These are phyloP conservation scores for Massariosphaeria phaeospora DNA, from an alignment of 495 filamentous ascomycete genomes.

Conservation along the genomic window DNA sequence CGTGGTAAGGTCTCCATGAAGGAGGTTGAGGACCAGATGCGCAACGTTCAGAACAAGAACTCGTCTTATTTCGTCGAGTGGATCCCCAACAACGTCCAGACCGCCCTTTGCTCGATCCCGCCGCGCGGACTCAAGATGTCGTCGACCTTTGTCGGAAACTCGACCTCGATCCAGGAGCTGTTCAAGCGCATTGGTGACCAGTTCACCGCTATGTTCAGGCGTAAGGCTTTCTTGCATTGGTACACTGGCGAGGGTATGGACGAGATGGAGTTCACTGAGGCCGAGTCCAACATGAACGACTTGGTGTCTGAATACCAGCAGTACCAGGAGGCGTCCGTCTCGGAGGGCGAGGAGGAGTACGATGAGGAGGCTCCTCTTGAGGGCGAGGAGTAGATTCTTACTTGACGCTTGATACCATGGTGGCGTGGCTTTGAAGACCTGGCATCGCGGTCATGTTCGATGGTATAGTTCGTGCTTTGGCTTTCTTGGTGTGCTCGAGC, in stretches of 20 bases:
- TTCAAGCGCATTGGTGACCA: constrained; percentile 99
- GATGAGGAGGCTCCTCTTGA: constrained; percentile 51
- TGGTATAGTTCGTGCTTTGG: constrained; percentile 6
- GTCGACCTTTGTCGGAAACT: constrained; percentile 98
- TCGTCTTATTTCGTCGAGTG: constrained; percentile 99
- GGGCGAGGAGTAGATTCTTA: constrained; percentile 44
- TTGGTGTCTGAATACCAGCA: constrained; percentile 99
- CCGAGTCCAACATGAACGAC: constrained; percentile 99
- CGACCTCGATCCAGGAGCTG: constrained; percentile 98
- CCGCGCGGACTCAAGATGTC: constrained; percentile 99
- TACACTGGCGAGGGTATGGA: constrained; percentile 99
- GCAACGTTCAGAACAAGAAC: constrained; percentile 99
- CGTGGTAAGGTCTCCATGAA: constrained; percentile 99
- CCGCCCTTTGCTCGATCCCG: constrained; percentile 97
- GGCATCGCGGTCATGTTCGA: neutral
- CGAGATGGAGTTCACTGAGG: constrained; percentile 99
- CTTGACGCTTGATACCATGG: constrained; percentile 7
- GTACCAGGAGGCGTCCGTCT: constrained; percentile 96
- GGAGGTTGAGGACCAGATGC: constrained; percentile 99
- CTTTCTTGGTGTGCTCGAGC: constrained; percentile 4
- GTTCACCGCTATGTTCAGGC: constrained; percentile 99
- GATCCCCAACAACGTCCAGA: constrained; percentile 99
- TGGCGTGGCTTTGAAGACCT: constrained; percentile 6
- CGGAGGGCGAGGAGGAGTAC: constrained; percentile 67
- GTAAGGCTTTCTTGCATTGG: constrained; percentile 99